Conservation (phyloP, 768 basidiomycete species). For the Boletus edulis region DNA sequence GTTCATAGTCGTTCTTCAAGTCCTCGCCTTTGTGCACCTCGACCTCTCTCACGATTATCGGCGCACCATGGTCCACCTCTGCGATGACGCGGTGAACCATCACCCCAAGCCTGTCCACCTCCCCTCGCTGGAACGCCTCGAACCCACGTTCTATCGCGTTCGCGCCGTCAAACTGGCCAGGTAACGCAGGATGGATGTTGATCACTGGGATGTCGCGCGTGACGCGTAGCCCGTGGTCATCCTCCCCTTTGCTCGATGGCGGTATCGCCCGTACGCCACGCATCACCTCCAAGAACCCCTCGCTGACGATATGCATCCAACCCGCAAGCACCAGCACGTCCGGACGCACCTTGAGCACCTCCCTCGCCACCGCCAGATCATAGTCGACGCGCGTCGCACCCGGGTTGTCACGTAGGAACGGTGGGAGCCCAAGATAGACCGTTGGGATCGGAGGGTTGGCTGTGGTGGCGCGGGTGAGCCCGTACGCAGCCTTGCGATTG, state of each 20-base stretch:
- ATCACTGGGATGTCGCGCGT: conserved; percentile 70
- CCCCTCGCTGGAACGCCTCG: conserved; percentile 82
- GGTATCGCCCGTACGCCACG: conserved; percentile 32
- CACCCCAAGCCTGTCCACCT: conserved; percentile 73
- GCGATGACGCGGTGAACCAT: conserved; percentile 95
- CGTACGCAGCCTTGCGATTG: conserved; percentile 88
- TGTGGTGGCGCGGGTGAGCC: conserved; percentile 73
- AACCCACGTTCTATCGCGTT: conserved; percentile 86
- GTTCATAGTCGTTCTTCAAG: conserved; percentile 63
- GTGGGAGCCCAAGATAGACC: conserved; percentile 78
- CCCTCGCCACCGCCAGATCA: conserved; percentile 74
- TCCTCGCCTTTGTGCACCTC: conserved; percentile 70
- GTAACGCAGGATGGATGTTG: conserved; percentile 95
- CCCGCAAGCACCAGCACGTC: conserved; percentile 92
- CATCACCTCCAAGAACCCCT: conserved; percentile 72
- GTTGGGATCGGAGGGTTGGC: conserved; percentile 80
- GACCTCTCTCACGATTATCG: conserved; percentile 78
- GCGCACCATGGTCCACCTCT: conserved; percentile 91
- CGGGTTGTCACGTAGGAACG: conserved; percentile 72
- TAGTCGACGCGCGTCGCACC: conserved; percentile 80
- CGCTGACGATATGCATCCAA: conserved; percentile 96
- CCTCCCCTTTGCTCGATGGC: conserved; percentile 4
- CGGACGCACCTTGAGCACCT: conserved; percentile 61
- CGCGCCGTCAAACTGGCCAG: conserved; percentile 94
- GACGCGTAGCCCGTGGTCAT: conserved; percentile 17